phyloP scores from a whole-genome alignment of 228 moss, liverwort and hornwort species.

The Sphagnum fallax region DNA sequence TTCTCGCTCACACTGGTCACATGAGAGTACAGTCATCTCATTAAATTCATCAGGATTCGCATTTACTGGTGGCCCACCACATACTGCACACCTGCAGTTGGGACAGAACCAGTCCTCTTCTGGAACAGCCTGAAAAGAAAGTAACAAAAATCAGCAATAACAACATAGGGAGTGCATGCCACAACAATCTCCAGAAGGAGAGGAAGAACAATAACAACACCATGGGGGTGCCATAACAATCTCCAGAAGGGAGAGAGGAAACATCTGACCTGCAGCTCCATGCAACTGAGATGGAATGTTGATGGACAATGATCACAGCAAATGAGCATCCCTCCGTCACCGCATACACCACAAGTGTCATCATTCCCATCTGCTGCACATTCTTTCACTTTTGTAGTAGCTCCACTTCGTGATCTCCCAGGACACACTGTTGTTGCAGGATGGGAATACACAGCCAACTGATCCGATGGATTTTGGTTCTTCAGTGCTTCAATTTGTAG shows the following conservation, averaged over 20 bases:
- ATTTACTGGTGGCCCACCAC: conserved; percentile 70
- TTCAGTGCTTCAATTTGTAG: conserved; percentile 72
- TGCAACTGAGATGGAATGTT: conserved; percentile 70
- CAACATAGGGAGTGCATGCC: not conserved
- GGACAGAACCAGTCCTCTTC: conserved; percentile 91
- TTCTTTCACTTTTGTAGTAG: conserved; percentile 18
- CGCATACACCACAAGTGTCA: conserved; percentile 90
- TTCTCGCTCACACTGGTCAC: conserved; percentile 93
- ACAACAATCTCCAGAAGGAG: not conserved
- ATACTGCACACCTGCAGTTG: conserved; percentile 86
- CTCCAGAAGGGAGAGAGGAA: not conserved
- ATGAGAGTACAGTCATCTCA: conserved; percentile 69
- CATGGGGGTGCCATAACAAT: not conserved
- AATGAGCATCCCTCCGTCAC: conserved; percentile 80
- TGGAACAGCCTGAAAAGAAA: conserved; percentile 55
- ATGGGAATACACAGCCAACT: not conserved
- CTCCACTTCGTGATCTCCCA: conserved; percentile 25
- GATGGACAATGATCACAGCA: conserved; percentile 97
- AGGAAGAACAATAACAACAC: not conserved
- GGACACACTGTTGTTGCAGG: conserved; percentile 12
- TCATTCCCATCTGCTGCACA: conserved; percentile 69
- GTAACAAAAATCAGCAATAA: not conserved
- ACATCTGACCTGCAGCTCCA: conserved; percentile 63
- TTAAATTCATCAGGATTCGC: conserved; percentile 58
- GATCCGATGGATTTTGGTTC: conserved; percentile 22